Conservation (phyloP, 257 asterid species). For the Solanum pinnatisectum region DNA sequence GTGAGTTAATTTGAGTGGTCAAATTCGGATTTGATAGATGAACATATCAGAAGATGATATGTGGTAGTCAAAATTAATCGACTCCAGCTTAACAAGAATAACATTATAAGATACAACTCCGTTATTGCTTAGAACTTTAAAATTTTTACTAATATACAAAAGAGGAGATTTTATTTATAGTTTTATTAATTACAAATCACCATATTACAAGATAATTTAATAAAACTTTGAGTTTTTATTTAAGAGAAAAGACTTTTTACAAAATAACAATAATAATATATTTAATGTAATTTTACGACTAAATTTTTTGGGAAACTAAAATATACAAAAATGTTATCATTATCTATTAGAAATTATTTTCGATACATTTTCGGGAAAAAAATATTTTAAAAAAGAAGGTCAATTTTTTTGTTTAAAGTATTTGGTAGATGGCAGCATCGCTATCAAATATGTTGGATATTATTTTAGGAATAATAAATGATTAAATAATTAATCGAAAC, state of each 20-base stretch:
- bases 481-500: not conserved
- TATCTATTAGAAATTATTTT: no score
- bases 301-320: not conserved
- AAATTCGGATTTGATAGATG: not conserved
- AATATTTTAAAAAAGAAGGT: not conserved
- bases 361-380: no score
- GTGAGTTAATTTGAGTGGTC: not conserved
- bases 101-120: not conserved
- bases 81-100: not conserved
- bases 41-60: not conserved
- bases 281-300: not conserved
- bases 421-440: not conserved
- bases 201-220: not conserved
- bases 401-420: not conserved
- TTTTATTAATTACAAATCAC: not conserved
- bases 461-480: not conserved
- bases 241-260: not conserved
- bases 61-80: not conserved
- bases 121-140: not conserved
- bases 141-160: not conserved
- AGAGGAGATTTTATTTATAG: not conserved
- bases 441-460: not conserved
- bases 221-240: not conserved
- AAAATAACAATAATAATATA: not conserved
- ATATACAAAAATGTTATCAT: not conserved